A percentile compares a stretch with the other conserved stretches of the same genome.
Evolutionary conservation across 192 early-diverging fungal genomes (phyloP).

Genomic region (Coemansia sp.): DNA sequence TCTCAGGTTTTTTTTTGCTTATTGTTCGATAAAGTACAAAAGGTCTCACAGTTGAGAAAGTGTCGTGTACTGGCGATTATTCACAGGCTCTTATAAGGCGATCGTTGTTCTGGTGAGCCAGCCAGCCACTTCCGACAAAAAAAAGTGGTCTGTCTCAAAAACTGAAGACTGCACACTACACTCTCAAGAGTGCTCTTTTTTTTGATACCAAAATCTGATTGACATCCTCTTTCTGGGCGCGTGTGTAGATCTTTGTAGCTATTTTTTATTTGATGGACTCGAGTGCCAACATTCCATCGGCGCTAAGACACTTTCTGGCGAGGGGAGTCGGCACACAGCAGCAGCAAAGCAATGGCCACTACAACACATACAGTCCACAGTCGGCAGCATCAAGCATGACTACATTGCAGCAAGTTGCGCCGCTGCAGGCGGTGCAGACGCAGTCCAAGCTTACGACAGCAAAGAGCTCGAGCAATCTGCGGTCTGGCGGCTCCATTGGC

Average conservation of each 20-base stretch:
- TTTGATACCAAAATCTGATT: background rate
- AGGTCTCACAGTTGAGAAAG: no score
- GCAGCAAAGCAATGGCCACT: constrained; percentile 14
- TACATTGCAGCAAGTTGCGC: constrained; percentile 23
- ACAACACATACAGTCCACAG: constrained; percentile 24
- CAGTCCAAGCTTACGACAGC: constrained; percentile 25
- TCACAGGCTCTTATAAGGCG: no score
- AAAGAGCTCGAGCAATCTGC: constrained; percentile 43
- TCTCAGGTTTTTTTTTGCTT: background rate
- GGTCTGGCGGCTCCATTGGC: constrained; percentile 34
- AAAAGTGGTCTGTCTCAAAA: no score
- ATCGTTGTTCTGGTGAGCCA: no score
- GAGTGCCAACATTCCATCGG: constrained; percentile 35
- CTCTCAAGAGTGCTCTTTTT: background rate
- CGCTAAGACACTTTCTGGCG: constrained; percentile 42
- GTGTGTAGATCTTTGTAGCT: constrained; percentile 1
- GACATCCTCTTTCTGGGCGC: background rate
- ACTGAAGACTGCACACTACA: no score
- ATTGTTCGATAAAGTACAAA: no score
- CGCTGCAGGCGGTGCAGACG: constrained; percentile 2
- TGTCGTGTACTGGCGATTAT: no score
- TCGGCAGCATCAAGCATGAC: constrained; percentile 41
- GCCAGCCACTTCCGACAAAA: no score
- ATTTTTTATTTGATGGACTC: constrained; percentile 20
- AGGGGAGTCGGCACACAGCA: constrained; percentile 20